phyloP scores from a whole-genome alignment of 495 filamentous ascomycete species.

The Penicillium paxilli region DNA sequence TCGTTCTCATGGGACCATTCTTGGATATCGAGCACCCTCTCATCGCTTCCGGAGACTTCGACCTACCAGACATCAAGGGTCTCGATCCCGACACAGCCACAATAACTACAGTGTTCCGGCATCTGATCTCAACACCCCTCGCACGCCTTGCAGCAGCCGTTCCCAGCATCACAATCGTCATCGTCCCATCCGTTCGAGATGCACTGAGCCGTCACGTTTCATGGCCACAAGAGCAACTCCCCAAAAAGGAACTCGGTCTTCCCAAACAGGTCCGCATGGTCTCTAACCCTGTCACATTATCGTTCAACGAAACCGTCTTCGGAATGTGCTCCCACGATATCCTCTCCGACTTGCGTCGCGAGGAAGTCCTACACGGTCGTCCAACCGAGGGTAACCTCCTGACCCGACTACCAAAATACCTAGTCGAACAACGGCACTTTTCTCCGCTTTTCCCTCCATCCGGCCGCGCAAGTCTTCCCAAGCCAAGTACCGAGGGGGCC shows the following conservation, averaged over 20 bases:
- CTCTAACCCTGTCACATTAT: constrained; percentile 84
- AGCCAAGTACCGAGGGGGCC: constrained; percentile 54
- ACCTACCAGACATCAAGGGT: constrained; percentile 71
- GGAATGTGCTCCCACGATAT: constrained; percentile 82
- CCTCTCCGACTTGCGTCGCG: constrained; percentile 73
- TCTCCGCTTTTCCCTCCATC: constrained; percentile 84
- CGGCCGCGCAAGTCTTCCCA: constrained; percentile 64
- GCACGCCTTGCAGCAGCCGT: constrained; percentile 63
- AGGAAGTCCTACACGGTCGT: constrained; percentile 66
- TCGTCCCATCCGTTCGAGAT: constrained; percentile 87
- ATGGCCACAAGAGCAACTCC: constrained; percentile 85
- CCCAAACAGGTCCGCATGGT: constrained; percentile 74
- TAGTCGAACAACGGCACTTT: constrained; percentile 88
- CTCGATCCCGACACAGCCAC: constrained; percentile 75
- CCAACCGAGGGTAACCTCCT: constrained; percentile 59
- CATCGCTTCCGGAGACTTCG: constrained; percentile 86
- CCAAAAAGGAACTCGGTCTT: constrained; percentile 68
- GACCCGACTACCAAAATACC: constrained; percentile 64
- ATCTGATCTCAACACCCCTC: constrained; percentile 69
- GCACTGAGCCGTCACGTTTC: constrained; percentile 77
- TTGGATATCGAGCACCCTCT: constrained; percentile 88
- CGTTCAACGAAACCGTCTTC: constrained; percentile 79
- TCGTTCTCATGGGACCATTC: constrained; percentile 85
- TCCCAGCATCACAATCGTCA: constrained; percentile 74
- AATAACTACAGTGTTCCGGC: constrained; percentile 78